These are phyloP conservation scores for Aspergillus caelatus DNA, from an alignment of 2,329 filamentous ascomycete genomes.

Conservation along the genomic window DNA sequence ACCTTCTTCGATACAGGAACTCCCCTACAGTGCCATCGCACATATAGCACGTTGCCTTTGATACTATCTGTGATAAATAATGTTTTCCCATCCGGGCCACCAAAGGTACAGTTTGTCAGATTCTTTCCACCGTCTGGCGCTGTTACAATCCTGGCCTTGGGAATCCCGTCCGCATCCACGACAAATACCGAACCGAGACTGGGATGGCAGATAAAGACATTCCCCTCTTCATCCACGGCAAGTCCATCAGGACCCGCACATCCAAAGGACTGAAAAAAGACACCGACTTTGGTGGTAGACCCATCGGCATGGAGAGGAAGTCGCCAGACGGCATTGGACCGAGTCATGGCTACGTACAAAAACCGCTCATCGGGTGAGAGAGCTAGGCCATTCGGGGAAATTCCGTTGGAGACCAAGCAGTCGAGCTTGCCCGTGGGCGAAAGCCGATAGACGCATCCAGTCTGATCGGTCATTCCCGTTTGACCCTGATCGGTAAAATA, in stretches of 20 bases:
- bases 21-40: background rate
- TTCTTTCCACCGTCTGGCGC: background rate
- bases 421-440: background rate
- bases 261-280: background rate
- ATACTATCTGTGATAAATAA: background rate
- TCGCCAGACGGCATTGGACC: slow-evolving; percentile 47
- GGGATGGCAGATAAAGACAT: background rate
- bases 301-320: slow-evolving; percentile 44
- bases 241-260: background rate
- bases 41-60: background rate
- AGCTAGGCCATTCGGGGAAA: slow-evolving; percentile 45
- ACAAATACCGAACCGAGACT: background rate
- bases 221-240: background rate
- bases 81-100: background rate
- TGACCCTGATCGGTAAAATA: slow-evolving; percentile 53
- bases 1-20: background rate
- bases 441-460: slow-evolving; percentile 19
- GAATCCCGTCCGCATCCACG: background rate
- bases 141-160: background rate
- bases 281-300: slow-evolving; percentile 14
- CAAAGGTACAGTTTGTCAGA: background rate
- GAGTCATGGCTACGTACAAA: slow-evolving; percentile 42
- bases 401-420: slow-evolving; percentile 31
- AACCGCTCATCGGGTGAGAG: slow-evolving; percentile 44
- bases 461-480: slow-evolving; percentile 47